These are phyloP conservation scores for Drechslerella stenobrocha DNA, from an alignment of 2,329 filamentous ascomycete species.

Conservation along the genomic window DNA sequence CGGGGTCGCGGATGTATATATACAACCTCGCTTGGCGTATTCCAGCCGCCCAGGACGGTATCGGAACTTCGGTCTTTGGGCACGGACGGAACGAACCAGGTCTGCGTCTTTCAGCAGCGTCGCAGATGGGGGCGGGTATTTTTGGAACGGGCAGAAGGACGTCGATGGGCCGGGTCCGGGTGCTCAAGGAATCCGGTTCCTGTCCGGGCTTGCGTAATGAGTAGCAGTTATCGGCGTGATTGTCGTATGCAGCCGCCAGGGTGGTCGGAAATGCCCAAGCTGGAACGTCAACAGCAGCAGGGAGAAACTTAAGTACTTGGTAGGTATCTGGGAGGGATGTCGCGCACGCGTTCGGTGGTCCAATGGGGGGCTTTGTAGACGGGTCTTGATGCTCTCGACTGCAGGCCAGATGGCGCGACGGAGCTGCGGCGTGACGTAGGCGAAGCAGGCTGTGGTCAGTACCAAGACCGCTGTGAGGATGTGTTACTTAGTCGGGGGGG, in stretches of 20 bases:
- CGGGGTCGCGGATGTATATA: conserved; percentile 2
- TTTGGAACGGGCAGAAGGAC: conserved; percentile 35
- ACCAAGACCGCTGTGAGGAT: too few relatives aligned
- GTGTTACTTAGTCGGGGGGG: too few relatives aligned
- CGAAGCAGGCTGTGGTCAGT: conserved; percentile 5
- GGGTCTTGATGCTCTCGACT: too few relatives aligned
- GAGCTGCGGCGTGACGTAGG: conserved; percentile 6
- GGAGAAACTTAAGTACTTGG: too few relatives aligned
- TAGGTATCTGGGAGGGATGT: too few relatives aligned
- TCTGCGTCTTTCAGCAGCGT: conserved; percentile 38
- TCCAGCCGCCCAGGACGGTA: not conserved
- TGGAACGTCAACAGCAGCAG: not conserved
- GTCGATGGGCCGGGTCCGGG: conserved; percentile 38
- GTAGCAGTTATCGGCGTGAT: conserved; percentile 5
- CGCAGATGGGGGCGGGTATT: conserved; percentile 17
- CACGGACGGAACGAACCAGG: not conserved
- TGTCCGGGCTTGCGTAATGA: conserved; percentile 26
- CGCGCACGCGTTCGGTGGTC: too few relatives aligned
- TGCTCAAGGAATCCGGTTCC: conserved; percentile 28
- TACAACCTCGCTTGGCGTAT: not conserved
- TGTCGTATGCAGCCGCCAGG: not conserved
- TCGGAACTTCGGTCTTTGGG: not conserved
- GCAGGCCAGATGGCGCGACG: too few relatives aligned
- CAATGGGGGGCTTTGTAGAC: too few relatives aligned
- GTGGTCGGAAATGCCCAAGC: not conserved